Base-by-base conservation (phyloP, 1,139 yeast genomes). In the Candida tropicalis region DNA sequence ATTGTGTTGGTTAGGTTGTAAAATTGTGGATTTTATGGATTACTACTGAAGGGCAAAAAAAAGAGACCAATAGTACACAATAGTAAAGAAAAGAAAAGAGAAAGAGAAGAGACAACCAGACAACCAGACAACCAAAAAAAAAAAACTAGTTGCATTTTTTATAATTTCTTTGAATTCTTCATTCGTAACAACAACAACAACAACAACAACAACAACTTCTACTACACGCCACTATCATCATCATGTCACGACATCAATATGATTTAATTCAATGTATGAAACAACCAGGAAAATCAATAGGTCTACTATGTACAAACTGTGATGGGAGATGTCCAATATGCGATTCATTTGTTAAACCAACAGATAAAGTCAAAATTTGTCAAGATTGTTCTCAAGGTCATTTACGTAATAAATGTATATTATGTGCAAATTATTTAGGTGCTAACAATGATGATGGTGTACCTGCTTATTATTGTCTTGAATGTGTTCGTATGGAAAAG, bases 301-400 rank as follows among this genome's bases (percentile, higher is more conserved):
- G 96, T 0, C 66, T 74, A 44, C 72, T 91, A 7, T 91, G 99
- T 58, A 81, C 80, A 31, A 86, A 78, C 61, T 91, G 99, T 62
- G 97, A 91, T 58, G 98, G 97, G 1, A 75, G 84, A 51, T 91
- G 99, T 58, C 97, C 97, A 2, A 72, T 82, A 1, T 91, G 99
- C 63, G 98, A 90, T 59, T 87, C 96, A 1, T 80, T 76, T 52
- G 97, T 89, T 10, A 82, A 87, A 48, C 91, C 96, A 1, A 76
- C 80, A 6, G 73, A 81, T n/a, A 65, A 72, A 44, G 97, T 83
- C 2, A 72, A 87, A 49, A 76, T 89, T 24, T 91, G 99, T 63
- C 90, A 86, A 46, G 95, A 85, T 52, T 91, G 99, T 60, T 75
- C 95, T 0, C 80, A 81, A 55, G 95, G 95, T 11, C 81, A 84